phyloP scores from a whole-genome alignment of 768 basidiomycete genomes.

The Suillus americanus region DNA sequence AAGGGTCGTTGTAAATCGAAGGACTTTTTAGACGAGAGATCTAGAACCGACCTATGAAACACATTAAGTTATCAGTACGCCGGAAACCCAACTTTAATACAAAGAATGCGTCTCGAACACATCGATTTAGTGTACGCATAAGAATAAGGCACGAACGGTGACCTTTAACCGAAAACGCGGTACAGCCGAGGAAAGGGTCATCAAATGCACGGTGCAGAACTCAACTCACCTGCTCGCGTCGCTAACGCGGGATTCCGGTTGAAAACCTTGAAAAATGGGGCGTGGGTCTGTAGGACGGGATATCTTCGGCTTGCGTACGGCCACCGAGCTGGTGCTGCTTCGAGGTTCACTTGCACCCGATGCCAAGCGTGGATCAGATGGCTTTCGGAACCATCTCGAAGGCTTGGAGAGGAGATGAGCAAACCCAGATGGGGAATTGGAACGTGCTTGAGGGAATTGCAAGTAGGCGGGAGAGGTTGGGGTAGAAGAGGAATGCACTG shows the following conservation, averaged over 20 bases:
- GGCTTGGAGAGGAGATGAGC: slow-evolving; percentile 66
- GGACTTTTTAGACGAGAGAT: slow-evolving; percentile 53
- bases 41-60: slow-evolving; percentile 58
- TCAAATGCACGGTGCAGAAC: not conserved
- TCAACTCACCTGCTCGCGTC: slow-evolving; percentile 54
- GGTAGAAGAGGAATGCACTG: slow-evolving; percentile 15
- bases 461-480: slow-evolving; percentile 36
- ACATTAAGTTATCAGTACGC: slow-evolving; percentile 21
- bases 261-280: slow-evolving; percentile 54
- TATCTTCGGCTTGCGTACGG: slow-evolving; percentile 68
- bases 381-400: slow-evolving; percentile 72
- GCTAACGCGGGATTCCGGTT: slow-evolving; percentile 46
- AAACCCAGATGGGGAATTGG: slow-evolving; percentile 63
- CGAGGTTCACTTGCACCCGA: slow-evolving; percentile 45
- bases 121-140: not conserved
- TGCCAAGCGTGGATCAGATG: slow-evolving; percentile 49
- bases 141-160: slow-evolving; percentile 2
- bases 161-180: not conserved
- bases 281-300: slow-evolving; percentile 83
- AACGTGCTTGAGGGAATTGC: slow-evolving; percentile 47
- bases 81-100: not conserved
- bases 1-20: slow-evolving; percentile 39
- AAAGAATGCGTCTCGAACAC: slow-evolving; percentile 1
- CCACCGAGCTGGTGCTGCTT: slow-evolving; percentile 43
- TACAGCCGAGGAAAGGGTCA: not conserved